Base-by-base conservation (phyloP, 164 flowering plant genomes). In the Macadamia integrifolia region DNA sequence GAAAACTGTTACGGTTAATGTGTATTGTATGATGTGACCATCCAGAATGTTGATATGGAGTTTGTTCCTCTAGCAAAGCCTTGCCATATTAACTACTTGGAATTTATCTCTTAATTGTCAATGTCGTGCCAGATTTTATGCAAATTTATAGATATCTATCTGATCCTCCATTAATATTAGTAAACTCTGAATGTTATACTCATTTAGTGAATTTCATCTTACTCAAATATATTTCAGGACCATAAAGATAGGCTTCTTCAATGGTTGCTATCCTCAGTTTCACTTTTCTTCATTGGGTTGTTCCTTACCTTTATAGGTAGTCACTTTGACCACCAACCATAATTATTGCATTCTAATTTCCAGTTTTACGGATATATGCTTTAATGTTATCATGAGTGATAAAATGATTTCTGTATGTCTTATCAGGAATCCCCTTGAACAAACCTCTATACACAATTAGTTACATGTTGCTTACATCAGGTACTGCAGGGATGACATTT, bases 401-500 rank as follows among this genome's bases (percentile, higher is more conserved):
- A 32, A 55, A 49, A 69, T 72, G 43, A 69, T 65, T 64, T 46
- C 17, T 5, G 14, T 62, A 59, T 55, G 23, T 75, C 58, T 28
- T 70, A 49, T 71, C 88, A 87, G 89, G 88, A 43, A 60, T 87
- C 40, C 91, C 91, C 35, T 53, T 86, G 32, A 85, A 89, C 76
- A 89, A 89, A 79, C 76, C 90, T 46, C 76, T 89, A 46, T 87
- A 83, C 70, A 83, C 90, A 43, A 59, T 80, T 64, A 87, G 87
- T 80, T 89, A 89, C 71, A 71, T 81, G 83, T 74, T 86, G 77
- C 73, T 87, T 46, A 87, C 94, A 32, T 79, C 90, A 65, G 89
- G 84, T 48, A 42, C 77, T 42, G 82, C 90, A 12, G 90, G 91
- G 46, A 64, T 87, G 80, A 82, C 81, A 62, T 81, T 81, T 69